Evolutionary conservation across 2,329 filamentous ascomycete genomes (phyloP).

Genomic region (Mycocentrospora acerina): DNA sequence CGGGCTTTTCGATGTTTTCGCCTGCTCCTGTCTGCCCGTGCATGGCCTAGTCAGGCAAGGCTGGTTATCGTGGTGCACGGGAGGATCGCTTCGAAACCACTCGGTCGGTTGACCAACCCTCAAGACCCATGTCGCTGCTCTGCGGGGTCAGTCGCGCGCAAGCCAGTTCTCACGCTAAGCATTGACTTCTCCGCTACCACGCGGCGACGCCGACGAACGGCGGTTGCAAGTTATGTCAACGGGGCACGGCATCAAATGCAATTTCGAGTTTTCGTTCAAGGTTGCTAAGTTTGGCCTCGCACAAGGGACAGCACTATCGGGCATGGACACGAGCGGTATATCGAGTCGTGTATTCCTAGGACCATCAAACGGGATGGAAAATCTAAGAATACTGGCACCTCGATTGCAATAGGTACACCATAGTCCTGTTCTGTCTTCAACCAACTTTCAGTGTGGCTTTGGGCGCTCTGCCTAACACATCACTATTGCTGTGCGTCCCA

Average conservation of each 20-base stretch:
- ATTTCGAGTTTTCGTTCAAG: slow-evolving; percentile 1
- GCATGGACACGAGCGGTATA: not conserved
- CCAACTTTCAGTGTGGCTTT: slow-evolving; percentile 41
- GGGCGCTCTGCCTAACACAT: slow-evolving; percentile 24
- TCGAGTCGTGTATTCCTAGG: slow-evolving; percentile 4
- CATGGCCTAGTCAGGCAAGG: slow-evolving; percentile 10
- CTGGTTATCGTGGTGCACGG: slow-evolving; percentile 12
- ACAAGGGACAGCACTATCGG: not conserved
- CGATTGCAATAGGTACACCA: too few species aligned
- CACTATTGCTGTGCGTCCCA: slow-evolving; percentile 26
- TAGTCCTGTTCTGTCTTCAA: too few species aligned
- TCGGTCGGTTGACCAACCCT: slow-evolving; percentile 10
- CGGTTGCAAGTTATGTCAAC: slow-evolving; percentile 7
- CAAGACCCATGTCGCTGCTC: slow-evolving; percentile 1
- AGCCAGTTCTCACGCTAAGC: slow-evolving; percentile 26
- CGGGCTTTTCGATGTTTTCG: too few species aligned
- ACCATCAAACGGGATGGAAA: slow-evolving; percentile 22
- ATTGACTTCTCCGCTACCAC: slow-evolving; percentile 14
- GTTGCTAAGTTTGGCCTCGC: slow-evolving; percentile 2
- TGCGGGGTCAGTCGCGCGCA: slow-evolving; percentile 26
- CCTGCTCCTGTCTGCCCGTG: slow-evolving; percentile 6
- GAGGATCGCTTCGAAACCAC: slow-evolving; percentile 20
- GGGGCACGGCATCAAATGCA: slow-evolving; percentile 3
- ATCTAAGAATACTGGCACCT: too few species aligned
- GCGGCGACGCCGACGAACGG: slow-evolving; percentile 27